Evolutionary conservation across 768 basidiomycete genomes (phyloP), one percentile per base, ranked within the genome.

Genomic region (Suillus weaverae): DNA sequence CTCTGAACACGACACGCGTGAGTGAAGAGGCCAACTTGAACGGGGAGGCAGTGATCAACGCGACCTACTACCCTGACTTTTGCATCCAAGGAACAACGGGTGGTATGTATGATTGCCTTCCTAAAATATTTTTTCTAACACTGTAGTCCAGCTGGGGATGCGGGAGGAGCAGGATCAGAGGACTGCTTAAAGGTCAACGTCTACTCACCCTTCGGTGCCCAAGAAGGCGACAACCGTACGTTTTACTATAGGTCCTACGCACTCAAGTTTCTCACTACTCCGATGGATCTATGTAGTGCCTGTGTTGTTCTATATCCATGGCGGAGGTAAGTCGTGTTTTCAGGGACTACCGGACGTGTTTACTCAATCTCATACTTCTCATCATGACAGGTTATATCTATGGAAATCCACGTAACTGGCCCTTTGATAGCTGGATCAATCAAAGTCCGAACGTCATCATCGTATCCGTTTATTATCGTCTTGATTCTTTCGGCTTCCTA

Each of bases 121-220:
- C 5, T 26, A 9, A 18, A 35, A 43, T 13, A 5, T 48, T 36
- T 46, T 61, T 14, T 33, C 22, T 61, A 22, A 11, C 46, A 13
- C 62, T 57, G 4, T 46, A 20, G 39, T 66, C 11, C 44, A 87
- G 85, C 59, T 26, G 85, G 83, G 10, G 86, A 86, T 69, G 80
- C 83, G 32, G 87, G 88, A 55, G 87, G 88, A 35, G 86, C 86
- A 18, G 88, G 89, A 10, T 84, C 83, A 48, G 88, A 90, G 74
- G 87, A 89, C 66, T 89, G 88, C 67, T 73, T 90, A 39, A 88
- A 88, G 50, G 76, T 89, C n/a, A 88, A 90, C 70, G 79, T 90
- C n/a, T 89, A 89, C 64, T 73, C 85, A 9, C 88, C 88, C 3
- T 74, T 78, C 8, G 80, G 80, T 7, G 81, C 82, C 3, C 83